A percentile compares a stretch with the other conserved stretches of the same genome.
phyloP scores from a whole-genome alignment of 1,284 basidiomycete species.

The Ganoderma resinaceum region DNA sequence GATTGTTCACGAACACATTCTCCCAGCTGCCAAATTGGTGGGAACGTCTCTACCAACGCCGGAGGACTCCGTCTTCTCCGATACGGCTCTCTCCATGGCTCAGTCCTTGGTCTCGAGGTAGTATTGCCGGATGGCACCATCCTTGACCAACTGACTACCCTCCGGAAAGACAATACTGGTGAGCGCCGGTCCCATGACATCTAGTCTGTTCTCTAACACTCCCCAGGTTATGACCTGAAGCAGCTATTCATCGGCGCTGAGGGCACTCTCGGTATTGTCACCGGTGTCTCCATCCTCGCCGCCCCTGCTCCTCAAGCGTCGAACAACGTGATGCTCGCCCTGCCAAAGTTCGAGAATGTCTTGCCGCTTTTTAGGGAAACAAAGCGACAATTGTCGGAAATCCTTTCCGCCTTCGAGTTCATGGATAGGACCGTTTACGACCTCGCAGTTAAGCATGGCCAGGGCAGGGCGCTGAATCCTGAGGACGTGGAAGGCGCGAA shows the following conservation, averaged over 20 bases:
- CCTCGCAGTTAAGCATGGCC: conserved; percentile 80
- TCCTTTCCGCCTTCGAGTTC: conserved; percentile 98
- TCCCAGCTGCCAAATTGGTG: conserved; percentile 93
- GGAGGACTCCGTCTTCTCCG: conserved; percentile 93
- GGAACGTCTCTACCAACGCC: conserved; percentile 97
- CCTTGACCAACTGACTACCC: conserved; percentile 80
- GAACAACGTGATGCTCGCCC: conserved; percentile 81
- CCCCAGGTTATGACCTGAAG: conserved; percentile 94
- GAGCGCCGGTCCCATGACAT: not conserved
- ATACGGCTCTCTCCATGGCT: conserved; percentile 96
- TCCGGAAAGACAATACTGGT: conserved; percentile 99
- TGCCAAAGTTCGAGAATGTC: conserved; percentile 78
- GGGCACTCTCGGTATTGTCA: conserved; percentile 95
- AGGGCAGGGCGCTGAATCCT: conserved; percentile 70
- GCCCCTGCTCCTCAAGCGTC: conserved; percentile 86
- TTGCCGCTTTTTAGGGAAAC: conserved; percentile 74
- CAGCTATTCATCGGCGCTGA: conserved; percentile 99
- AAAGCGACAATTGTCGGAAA: conserved; percentile 88
- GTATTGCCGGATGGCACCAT: conserved; percentile 98
- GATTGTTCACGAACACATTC: not conserved
- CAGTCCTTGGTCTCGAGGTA: conserved; percentile 96
- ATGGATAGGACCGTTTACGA: conserved; percentile 92
- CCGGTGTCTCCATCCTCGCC: conserved; percentile 95
- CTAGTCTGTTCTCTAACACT: not conserved
- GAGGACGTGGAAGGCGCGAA: conserved; percentile 78